Conservation (phyloP, 192 early-diverging fungal genomes). For the Coemansia sp. region DNA sequence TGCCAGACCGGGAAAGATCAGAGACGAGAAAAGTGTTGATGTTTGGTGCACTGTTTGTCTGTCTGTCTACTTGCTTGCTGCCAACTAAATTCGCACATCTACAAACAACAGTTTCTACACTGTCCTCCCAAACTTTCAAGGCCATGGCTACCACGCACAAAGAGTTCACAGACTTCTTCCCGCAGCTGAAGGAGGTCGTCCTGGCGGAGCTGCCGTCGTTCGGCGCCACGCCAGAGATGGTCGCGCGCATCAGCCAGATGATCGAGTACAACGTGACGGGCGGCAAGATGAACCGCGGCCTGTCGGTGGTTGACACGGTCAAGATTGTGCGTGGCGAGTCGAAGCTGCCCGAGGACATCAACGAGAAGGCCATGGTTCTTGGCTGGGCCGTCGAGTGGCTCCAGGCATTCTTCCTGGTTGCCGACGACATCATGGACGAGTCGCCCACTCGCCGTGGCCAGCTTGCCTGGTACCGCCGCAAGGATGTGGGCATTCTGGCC, state of each 20-base stretch:
- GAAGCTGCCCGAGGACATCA: conserved; percentile 67
- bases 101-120: not conserved
- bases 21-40: no score
- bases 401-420: conserved; percentile 96
- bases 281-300: conserved; percentile 97
- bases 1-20: no score
- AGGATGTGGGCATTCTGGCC: conserved; percentile 79
- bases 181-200: conserved; percentile 67
- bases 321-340: conserved; percentile 67
- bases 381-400: conserved; percentile 98
- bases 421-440: conserved; percentile 98
- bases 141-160: conserved; percentile 36
- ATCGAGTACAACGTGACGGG: conserved; percentile 58
- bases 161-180: conserved; percentile 72
- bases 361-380: conserved; percentile 79
- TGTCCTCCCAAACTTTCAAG: not conserved
- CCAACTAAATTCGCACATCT: no score
- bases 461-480: conserved; percentile 92
- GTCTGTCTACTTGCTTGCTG: no score
- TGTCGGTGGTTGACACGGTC: conserved; percentile 89
- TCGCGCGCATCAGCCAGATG: conserved; percentile 60
- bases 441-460: conserved; percentile 94
- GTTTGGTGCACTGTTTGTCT: no score
- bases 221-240: conserved; percentile 62
- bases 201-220: conserved; percentile 63